Conservation (phyloP, 257 asterid species). For the Solanum ossicruentum region DNA sequence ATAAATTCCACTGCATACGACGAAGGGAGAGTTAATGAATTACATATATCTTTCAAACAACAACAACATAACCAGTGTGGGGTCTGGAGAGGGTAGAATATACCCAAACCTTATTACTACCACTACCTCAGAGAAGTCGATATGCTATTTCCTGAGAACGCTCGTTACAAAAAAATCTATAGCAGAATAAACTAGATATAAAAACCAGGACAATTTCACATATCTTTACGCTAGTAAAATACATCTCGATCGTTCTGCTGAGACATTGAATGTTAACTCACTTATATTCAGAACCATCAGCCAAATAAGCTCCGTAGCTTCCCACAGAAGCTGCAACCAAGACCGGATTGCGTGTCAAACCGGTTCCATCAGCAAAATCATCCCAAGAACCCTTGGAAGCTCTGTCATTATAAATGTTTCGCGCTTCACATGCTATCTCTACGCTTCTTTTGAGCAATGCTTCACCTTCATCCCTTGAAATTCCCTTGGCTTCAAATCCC, state of each 20-base stretch:
- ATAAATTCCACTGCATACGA: conserved; percentile 47
- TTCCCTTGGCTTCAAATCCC: conserved; percentile 75
- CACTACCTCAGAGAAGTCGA: too few relatives aligned
- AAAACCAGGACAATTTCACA: background rate
- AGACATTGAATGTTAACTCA: background rate
- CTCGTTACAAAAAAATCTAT: too few relatives aligned
- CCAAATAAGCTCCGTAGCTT: conserved; percentile 78
- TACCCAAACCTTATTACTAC: too few relatives aligned
- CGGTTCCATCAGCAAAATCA: conserved; percentile 1
- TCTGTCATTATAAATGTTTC: conserved; percentile 35
- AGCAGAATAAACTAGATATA: too few relatives aligned
- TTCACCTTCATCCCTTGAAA: conserved; percentile 48
- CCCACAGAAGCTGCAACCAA: conserved; percentile 87
- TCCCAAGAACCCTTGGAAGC: conserved; percentile 42
- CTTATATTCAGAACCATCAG: conserved; percentile 91
- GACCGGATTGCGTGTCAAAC: conserved; percentile 18
- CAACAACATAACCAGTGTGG: too few relatives aligned
- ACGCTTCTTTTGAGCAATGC: conserved; percentile 49
- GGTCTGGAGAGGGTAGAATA: too few relatives aligned
- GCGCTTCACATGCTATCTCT: conserved; percentile 64
- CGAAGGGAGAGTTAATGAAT: background rate
- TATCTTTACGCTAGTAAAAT: background rate
- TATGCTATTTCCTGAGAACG: rapidly evolving
- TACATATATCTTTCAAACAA: too few relatives aligned
- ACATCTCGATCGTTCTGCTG: background rate